Evolutionary conservation across 2,329 filamentous ascomycete genomes (phyloP), one percentile per base, ranked within the genome.

Genomic region (Fusarium sp.): DNA sequence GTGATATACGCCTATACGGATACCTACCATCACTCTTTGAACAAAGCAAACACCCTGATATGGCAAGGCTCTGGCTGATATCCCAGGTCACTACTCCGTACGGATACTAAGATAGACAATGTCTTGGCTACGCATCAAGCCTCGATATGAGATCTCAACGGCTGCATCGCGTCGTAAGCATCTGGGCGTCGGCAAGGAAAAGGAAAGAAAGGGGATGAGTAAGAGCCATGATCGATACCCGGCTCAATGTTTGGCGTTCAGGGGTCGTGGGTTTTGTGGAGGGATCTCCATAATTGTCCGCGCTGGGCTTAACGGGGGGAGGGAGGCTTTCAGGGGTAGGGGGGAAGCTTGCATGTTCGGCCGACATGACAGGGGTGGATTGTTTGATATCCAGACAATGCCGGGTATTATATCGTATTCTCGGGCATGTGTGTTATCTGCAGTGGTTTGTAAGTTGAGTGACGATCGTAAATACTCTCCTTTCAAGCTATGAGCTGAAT

Each of bases 241-340:
- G 57, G 59, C 50, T 58, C 45, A 36, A 57, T 40, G 40, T 46
- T 43, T 63, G 70, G 68, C 54, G 58, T 71, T 71, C 58, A 73
- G 71, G 71, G 69, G 71, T 61, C 52, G 38, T 65, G 55, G 55
- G 39, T 42, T 58, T 31, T 67, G 54, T 63, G 57, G 66, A 72
- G 71, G 64, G 44, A 40, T 13, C 67, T 38, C 44, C 49, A 57
- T 52, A 20, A 38, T 53, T 53, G 68, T 36, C 60, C 38, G 56
- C 17, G 45, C 39, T 42, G 46, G 42, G 59, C 22, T 50, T 63
- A 66, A 56, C 54, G 61, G 55, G 14, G 28, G 42, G 38, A 46
- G 28, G 38, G 38, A 51, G 42, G 46, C 57, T 53, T 42, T 44
- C 70, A 60, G 66, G 66, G 55, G 56, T 22, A 58, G 46, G 62